Evolutionary conservation across 352 stramenopile species (phyloP).

Genomic region (Phytophthora colocasiae): DNA sequence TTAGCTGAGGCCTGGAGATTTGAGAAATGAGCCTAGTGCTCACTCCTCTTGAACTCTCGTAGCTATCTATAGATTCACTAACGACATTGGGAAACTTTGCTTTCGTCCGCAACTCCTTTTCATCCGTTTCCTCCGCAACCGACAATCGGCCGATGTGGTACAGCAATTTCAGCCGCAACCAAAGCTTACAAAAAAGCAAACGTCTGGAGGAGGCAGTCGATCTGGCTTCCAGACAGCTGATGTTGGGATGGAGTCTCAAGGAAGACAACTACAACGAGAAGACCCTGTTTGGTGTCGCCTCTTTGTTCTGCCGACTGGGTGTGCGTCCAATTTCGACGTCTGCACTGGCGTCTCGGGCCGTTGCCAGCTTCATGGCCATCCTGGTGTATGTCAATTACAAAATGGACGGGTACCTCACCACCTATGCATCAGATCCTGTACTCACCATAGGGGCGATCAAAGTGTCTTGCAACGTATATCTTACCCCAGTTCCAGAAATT

Average conservation of each 20-base stretch:
- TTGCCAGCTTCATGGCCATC: constrained; percentile 38
- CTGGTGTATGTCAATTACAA: constrained; percentile 27
- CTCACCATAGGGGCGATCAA: constrained; percentile 21
- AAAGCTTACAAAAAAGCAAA: background rate
- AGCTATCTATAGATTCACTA: too few species aligned
- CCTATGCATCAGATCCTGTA: constrained; percentile 17
- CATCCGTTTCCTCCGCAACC: too few species aligned
- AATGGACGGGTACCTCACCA: constrained; percentile 22
- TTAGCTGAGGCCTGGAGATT: too few species aligned
- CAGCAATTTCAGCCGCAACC: background rate
- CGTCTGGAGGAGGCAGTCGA: background rate
- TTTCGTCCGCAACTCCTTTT: too few species aligned
- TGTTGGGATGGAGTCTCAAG: constrained; percentile 2
- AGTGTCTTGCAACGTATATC: constrained; percentile 14
- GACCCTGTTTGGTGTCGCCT: constrained; percentile 21
- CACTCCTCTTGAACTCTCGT: too few species aligned
- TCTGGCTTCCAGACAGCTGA: constrained; percentile 12
- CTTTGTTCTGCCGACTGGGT: too few species aligned
- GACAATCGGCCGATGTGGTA: constrained; percentile 21
- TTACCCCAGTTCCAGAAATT: constrained; percentile 27
- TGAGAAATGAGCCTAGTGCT: too few species aligned
- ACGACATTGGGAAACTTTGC: too few species aligned
- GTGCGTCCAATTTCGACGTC: constrained; percentile 16
- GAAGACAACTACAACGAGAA: constrained; percentile 4
- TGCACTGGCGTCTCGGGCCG: constrained; percentile 9